Evolutionary conservation across 495 filamentous ascomycete species (phyloP).

Genomic region (Sporormia fimetaria): DNA sequence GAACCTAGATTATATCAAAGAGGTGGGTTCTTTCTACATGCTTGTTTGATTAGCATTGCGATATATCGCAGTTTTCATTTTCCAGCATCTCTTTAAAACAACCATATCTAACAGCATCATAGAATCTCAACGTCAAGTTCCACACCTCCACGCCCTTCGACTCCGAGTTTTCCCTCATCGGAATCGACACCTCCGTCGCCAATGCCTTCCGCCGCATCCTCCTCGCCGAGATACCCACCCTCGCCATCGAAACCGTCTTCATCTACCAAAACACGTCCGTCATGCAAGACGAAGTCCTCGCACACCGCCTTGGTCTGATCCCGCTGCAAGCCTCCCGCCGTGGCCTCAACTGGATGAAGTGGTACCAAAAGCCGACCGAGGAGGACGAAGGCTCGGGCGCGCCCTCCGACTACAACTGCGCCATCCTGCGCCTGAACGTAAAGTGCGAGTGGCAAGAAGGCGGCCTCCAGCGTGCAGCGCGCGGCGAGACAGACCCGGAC

Average conservation of each 20-base stretch:
- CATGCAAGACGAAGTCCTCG: slow-evolving; percentile 93
- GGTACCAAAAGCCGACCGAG: slow-evolving; percentile 51
- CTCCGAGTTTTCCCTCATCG: slow-evolving; percentile 78
- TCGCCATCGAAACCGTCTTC: slow-evolving; percentile 88
- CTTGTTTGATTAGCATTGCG: no score
- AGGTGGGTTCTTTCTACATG: slow-evolving; percentile 33
- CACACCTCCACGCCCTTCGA: slow-evolving; percentile 66
- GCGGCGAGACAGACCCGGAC: slow-evolving; percentile 63
- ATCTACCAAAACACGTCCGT: slow-evolving; percentile 91
- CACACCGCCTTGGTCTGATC: slow-evolving; percentile 77
- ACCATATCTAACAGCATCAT: slow-evolving; percentile 4
- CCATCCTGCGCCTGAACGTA: slow-evolving; percentile 58
- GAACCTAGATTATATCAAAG: slow-evolving; percentile 62
- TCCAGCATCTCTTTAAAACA: neutral
- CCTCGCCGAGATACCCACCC: slow-evolving; percentile 83
- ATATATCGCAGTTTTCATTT: no score
- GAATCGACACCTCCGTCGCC: slow-evolving; percentile 81
- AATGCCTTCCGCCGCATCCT: slow-evolving; percentile 98
- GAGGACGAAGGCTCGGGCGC: slow-evolving; percentile 40
- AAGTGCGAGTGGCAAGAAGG: slow-evolving; percentile 65
- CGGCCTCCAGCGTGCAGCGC: slow-evolving; percentile 38
- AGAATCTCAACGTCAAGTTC: slow-evolving; percentile 66
- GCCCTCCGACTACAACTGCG: slow-evolving; percentile 65
- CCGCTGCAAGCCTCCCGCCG: slow-evolving; percentile 68
- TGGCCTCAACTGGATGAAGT: slow-evolving; percentile 69